These are phyloP conservation scores for Monascus ruber DNA, from an alignment of 2,329 filamentous ascomycete genomes.

Conservation along the genomic window DNA sequence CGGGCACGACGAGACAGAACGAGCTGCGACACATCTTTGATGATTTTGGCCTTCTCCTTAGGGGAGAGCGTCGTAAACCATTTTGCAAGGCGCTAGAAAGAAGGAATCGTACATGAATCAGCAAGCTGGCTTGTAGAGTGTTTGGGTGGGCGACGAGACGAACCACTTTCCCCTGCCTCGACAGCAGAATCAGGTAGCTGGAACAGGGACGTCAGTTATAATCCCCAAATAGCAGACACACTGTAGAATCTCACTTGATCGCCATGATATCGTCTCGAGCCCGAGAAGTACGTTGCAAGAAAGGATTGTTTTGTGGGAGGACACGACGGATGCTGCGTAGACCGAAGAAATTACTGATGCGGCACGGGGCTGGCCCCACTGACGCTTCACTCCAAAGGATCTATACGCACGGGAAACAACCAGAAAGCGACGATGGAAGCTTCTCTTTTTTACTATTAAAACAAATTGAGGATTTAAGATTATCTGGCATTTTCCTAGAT, in stretches of 20 bases:
- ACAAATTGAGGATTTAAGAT: no score
- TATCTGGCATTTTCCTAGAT: no score
- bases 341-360: no score
- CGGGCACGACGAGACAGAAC: slow-evolving; percentile 90
- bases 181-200: slow-evolving; percentile 95
- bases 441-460: no score
- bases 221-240: not conserved
- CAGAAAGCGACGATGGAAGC: no score
- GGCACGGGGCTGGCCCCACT: no score
- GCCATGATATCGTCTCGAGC: slow-evolving; percentile 15
- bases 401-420: no score
- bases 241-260: slow-evolving; percentile 18
- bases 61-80: slow-evolving; percentile 98
- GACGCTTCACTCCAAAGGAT: no score
- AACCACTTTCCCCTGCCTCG: slow-evolving; percentile 98
- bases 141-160: slow-evolving; percentile 37
- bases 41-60: slow-evolving; percentile 98
- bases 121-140: slow-evolving; percentile 12
- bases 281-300: not conserved
- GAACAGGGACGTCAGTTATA: slow-evolving; percentile 9
- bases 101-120: slow-evolving; percentile 5
- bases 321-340: no score
- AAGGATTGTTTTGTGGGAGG: no score
- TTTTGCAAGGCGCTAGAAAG: slow-evolving; percentile 78
- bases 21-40: slow-evolving; percentile 97